These are phyloP conservation scores for Fraxinus paxiana DNA, from an alignment of 305 asterid species.

Conservation along the genomic window DNA sequence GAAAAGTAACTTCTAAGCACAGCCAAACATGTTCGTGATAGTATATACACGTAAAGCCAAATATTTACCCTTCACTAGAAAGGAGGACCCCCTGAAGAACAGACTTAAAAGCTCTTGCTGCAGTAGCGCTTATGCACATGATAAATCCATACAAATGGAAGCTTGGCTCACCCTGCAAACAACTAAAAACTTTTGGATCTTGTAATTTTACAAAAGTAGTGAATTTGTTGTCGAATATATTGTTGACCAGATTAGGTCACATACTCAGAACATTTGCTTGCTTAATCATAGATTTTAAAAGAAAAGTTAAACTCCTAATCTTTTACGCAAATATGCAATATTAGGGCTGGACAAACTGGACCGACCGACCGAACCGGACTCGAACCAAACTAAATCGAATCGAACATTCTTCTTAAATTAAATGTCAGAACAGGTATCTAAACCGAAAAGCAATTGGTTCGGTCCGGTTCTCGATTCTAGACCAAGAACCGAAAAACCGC, in stretches of 20 bases:
- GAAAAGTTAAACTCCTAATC: not conserved
- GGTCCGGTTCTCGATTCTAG: not conserved
- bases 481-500: not conserved
- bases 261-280: not conserved
- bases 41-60: not conserved
- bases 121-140: constrained; percentile 89
- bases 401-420: not conserved
- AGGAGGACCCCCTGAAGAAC: constrained; percentile 93
- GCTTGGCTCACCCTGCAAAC: constrained; percentile 85
- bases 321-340: not conserved
- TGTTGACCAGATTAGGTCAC: not conserved
- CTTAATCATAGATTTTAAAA: not conserved
- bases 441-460: not conserved
- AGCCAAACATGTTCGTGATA: not conserved
- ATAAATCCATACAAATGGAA: constrained; percentile 86
- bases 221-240: not conserved
- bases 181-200: constrained; percentile 7
- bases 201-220: constrained; percentile 1
- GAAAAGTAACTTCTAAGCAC: not conserved
- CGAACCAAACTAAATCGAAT: too few relatives aligned
- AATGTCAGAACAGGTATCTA: not conserved
- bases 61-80: constrained; percentile 72
- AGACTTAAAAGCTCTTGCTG: constrained; percentile 93
- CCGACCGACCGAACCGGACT: too few relatives aligned
- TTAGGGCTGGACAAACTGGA: not conserved